A percentile compares a stretch with the other conserved stretches of the same genome.
Conservation (phyloP, 176 grass and related monocot genomes). For the Triticum aestivum region IWGSC_CS_RefSeq_v2.1 NC_057803.1:513556978-513557477, state of each 20-base stretch:
- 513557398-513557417: conserved; percentile 65
- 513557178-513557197: conserved; percentile 27
- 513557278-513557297: conserved; percentile 40
- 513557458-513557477: too few species aligned
- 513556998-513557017: conserved; percentile 56
- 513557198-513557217: too few species aligned
- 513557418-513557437: conserved; percentile 47
- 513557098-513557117: conserved; percentile 6
- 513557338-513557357: conserved; percentile 44
- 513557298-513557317: conserved; percentile 52
- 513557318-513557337: conserved; percentile 47
- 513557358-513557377: conserved; percentile 48
- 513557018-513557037: conserved; percentile 34
- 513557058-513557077: conserved; percentile 11
- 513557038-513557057: conserved; percentile 35
- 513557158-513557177: conserved; percentile 38
- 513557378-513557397: conserved; percentile 48
- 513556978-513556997: conserved; percentile 83
- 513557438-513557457: neutral
- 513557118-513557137: neutral
- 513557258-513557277: conserved; percentile 28
- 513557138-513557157: neutral
- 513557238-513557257: too few species aligned
- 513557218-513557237: too few species aligned
- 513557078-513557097: conserved; percentile 52